Base-by-base conservation (phyloP, 78 protist species). In the Dictyostelium purpureum region DNA sequence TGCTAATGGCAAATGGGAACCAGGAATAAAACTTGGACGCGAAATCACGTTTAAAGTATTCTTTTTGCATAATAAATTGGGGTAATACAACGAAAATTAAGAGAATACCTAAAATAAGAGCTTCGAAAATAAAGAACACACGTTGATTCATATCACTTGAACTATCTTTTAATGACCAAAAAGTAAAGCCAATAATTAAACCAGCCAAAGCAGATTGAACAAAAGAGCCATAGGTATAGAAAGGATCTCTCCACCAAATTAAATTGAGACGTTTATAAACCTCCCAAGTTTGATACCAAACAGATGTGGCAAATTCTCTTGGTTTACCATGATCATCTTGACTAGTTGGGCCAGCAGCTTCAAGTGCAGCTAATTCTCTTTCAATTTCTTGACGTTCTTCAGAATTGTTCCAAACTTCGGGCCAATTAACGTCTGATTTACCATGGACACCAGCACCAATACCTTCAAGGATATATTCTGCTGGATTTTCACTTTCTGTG, bases 371-470 rank as follows among this genome's bases (percentile, higher is more conserved):
- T 9, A 67, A n/a, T 24, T 70, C 77, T 14, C 38, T 37, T 6
- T 26, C 26, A 43, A 85, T 24, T n/a, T 49, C 47, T 31, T 19
- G 1, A 21, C 4, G 28, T 12, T 87, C 82, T 87, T 42, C 85
- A 21, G 93, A 87, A 14, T 19, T 31, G 38, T 78, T 76, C 94
- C 94, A 89, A 1, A 59, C n/a, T 11, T 10, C 75, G 10, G 77
- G 77, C 94, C 94, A 89, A 21, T 85, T 70, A 7, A 43, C 66
- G 33, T 79, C 71, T 6, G 26, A 19, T 38, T 54, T 73, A 24
- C 87, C 80, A 47, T 78, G 79, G 10, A 75, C 74, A 63, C 94
- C 94, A 9, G 94, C 94, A 66, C 94, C 95, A n/a, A 81, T 90
- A 7, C 54, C 90, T 38, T 91, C 89, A 11, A 91, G 49, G n/a